These are phyloP conservation scores for Aspergillus avenaceus DNA, from an alignment of 495 filamentous ascomycete species.

Conservation along the genomic window DNA sequence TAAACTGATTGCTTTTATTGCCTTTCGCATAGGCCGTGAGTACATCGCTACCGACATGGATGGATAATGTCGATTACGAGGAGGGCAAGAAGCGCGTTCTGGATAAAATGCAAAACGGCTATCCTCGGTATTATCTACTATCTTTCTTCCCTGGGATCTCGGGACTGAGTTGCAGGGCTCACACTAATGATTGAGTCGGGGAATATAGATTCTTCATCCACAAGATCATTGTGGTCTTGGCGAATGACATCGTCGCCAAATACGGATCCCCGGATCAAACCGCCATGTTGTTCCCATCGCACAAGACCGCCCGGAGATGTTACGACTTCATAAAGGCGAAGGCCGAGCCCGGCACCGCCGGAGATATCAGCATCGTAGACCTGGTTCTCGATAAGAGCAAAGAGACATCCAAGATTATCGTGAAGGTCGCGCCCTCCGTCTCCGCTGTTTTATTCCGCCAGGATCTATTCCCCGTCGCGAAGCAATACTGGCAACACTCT, in stretches of 20 bases:
- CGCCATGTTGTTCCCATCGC: conserved; percentile 78
- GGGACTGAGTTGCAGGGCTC: too few species aligned
- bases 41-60: conserved; percentile 94
- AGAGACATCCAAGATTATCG: too few species aligned
- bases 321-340: conserved; percentile 73
- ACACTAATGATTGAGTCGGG: too few species aligned
- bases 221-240: conserved; percentile 72
- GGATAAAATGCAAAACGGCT: conserved; percentile 81
- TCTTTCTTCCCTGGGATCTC: too few species aligned
- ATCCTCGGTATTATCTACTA: too few species aligned
- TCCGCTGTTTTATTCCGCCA: conserved; percentile 70
- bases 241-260: conserved; percentile 57
- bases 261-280: conserved; percentile 58
- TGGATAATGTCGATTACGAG: conserved; percentile 84
- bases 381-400: conserved; percentile 49
- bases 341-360: too few species aligned
- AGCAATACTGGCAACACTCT: conserved; percentile 93
- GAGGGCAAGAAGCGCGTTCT: conserved; percentile 86
- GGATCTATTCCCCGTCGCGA: conserved; percentile 63
- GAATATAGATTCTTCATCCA: conserved; percentile 97
- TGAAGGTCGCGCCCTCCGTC: conserved; percentile 47
- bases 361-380: conserved; percentile 57
- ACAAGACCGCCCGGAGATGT: conserved; percentile 62
- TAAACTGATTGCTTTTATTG: too few species aligned
- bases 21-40: conserved; percentile 87